A percentile compares a stretch with the other conserved stretches of the same genome.
These are phyloP conservation scores for Cenchrus americanus DNA, from an alignment of 176 grass and related monocot species.

Conservation along the genomic window DNA sequence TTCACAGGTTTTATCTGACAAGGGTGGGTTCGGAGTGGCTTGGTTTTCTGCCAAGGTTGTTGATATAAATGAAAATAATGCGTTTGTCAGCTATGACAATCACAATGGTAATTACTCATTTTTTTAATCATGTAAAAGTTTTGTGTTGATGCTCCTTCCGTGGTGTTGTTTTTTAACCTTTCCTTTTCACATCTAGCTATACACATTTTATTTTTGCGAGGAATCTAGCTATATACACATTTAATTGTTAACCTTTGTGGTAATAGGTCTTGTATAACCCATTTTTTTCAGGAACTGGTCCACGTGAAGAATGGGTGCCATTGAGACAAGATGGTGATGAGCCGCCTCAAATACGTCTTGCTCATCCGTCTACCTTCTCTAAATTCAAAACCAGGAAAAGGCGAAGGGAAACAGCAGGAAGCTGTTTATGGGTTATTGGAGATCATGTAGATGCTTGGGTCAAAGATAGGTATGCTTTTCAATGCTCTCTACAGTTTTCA, in stretches of 20 bases:
- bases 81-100: constrained; percentile 67
- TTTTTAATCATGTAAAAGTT: constrained; percentile 34
- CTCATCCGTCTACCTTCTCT: constrained; percentile 56
- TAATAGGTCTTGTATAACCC: constrained; percentile 30
- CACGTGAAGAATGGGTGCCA: constrained; percentile 65
- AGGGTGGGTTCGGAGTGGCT: constrained; percentile 53
- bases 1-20: constrained; percentile 67
- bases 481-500: constrained; percentile 15
- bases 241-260: neutral
- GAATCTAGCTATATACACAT: neutral
- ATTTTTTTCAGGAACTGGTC: constrained; percentile 60
- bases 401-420: constrained; percentile 67
- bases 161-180: neutral
- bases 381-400: constrained; percentile 91
- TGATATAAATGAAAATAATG: constrained; percentile 77
- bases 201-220: neutral
- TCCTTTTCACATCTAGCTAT: neutral
- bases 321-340: constrained; percentile 61
- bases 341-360: constrained; percentile 70
- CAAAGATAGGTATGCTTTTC: constrained; percentile 69
- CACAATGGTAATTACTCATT: constrained; percentile 61
- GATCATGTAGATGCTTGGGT: constrained; percentile 87
- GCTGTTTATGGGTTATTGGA: constrained; percentile 73
- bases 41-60: constrained; percentile 90
- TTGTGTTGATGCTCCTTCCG: neutral